Percentiles rank a stretch among this genome's conserved stretches.
phyloP scores from a whole-genome alignment of 2,329 filamentous ascomycete species.

The Intubia oerlemansii region DNA sequence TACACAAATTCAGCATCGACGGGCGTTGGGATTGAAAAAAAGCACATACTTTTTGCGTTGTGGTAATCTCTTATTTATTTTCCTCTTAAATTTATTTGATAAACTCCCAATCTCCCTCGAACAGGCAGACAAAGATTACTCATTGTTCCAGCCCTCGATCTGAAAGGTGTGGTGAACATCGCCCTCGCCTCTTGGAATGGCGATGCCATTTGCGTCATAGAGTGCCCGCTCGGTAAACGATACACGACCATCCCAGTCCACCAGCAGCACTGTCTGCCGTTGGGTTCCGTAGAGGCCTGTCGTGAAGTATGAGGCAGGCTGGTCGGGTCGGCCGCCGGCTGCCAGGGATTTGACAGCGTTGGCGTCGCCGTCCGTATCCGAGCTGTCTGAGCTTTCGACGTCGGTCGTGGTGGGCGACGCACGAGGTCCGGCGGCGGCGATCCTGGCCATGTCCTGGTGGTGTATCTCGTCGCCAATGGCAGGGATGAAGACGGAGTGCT shows the following conservation, averaged over 20 bases:
- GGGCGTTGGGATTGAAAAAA: too few species aligned
- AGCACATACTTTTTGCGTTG: too few species aligned
- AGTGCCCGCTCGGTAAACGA: constrained; percentile 36
- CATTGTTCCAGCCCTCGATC: constrained; percentile 29
- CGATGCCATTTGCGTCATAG: constrained; percentile 35
- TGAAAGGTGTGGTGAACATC: constrained; percentile 34
- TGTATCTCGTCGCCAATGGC: constrained; percentile 25
- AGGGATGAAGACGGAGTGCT: constrained; percentile 40
- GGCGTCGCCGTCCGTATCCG: constrained; percentile 15
- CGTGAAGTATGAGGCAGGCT: constrained; percentile 21
- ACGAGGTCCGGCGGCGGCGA: constrained; percentile 11
- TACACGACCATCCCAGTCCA: constrained; percentile 41
- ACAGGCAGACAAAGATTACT: too few species aligned
- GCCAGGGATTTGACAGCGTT: too few species aligned
- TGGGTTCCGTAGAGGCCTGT: constrained; percentile 44
- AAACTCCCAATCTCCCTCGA: too few species aligned
- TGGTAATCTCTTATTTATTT: too few species aligned
- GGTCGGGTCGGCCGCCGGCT: constrained; percentile 15
- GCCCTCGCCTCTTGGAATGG: constrained; percentile 28
- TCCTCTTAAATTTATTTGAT: not conserved
- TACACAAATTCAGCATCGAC: not conserved
- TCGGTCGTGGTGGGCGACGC: constrained; percentile 13
- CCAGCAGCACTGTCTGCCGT: constrained; percentile 38
- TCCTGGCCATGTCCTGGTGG: constrained; percentile 10
- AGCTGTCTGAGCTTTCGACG: too few species aligned